phyloP scores from a whole-genome alignment of 2,329 filamentous ascomycete species.

The Colletotrichum tropicale region DNA sequence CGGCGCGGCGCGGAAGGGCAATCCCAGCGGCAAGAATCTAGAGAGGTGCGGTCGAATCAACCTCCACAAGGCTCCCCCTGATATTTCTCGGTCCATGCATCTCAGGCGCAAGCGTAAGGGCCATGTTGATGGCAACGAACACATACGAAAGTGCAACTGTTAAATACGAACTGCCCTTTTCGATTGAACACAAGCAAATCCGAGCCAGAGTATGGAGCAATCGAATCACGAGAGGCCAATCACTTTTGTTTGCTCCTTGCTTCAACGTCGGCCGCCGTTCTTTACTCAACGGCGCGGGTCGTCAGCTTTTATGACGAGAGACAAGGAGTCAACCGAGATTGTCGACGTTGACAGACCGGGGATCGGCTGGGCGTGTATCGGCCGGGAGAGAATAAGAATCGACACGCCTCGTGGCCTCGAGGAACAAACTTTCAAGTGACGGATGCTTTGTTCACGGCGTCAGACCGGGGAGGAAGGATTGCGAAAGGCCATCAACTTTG shows the following conservation, averaged over 20 bases:
- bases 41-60: background rate
- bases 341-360: background rate
- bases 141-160: background rate
- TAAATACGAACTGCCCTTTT: background rate
- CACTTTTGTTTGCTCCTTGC: background rate
- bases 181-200: background rate
- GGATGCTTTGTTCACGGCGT: background rate
- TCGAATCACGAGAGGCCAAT: background rate
- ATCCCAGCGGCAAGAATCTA: background rate
- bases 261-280: background rate
- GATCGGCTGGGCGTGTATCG: background rate
- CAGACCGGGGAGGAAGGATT: background rate
- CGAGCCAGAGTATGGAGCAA: background rate
- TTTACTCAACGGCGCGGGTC: background rate
- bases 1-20: background rate
- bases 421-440: background rate
- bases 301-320: background rate
- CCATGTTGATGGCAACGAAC: background rate
- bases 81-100: background rate
- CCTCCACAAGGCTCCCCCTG: background rate
- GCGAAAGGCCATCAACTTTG: background rate
- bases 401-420: background rate
- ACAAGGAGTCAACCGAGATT: background rate
- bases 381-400: background rate
- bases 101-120: background rate